phyloP scores from a whole-genome alignment of 257 asterid genomes.

The Salvia hispanica region DNA sequence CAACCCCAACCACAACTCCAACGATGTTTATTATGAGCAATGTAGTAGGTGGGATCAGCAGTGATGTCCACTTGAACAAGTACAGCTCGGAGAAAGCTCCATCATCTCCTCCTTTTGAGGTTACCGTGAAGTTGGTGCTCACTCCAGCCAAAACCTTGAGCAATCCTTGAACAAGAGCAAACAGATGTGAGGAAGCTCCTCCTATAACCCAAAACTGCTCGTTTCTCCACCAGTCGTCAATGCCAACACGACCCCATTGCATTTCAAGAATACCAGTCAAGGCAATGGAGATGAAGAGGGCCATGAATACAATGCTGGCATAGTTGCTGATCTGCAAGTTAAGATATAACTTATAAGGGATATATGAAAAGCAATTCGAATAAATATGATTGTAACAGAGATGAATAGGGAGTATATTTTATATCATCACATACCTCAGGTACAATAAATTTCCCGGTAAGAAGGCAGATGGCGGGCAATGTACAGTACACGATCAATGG shows the following conservation, averaged over 20 bases:
- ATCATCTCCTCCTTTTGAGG: conserved; percentile 81
- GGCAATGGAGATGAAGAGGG: conserved; percentile 79
- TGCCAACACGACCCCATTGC: conserved; percentile 90
- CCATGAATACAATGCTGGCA: conserved; percentile 72
- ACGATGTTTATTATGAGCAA: conserved; percentile 61
- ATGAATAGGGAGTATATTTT: background rate
- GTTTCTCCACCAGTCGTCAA: conserved; percentile 94
- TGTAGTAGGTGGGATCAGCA: conserved; percentile 74
- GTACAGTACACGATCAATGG: conserved; percentile 81
- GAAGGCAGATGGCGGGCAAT: conserved; percentile 87
- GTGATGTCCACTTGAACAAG: conserved; percentile 76
- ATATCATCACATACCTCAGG: conserved; percentile 64
- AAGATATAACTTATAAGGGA: background rate
- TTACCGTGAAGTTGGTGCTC: conserved; percentile 71
- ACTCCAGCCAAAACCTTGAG: conserved; percentile 83
- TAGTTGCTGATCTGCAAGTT: conserved; percentile 69
- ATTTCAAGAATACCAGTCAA: conserved; percentile 81
- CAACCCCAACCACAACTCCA: conserved; percentile 69
- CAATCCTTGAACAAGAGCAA: conserved; percentile 80
- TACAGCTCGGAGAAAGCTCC: conserved; percentile 70
- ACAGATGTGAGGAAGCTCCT: conserved; percentile 75
- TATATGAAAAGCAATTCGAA: background rate
- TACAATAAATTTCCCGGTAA: conserved; percentile 80
- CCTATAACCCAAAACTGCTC: conserved; percentile 97
- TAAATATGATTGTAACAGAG: background rate